Base-by-base conservation (phyloP, 139 green algal genomes). In the Zygnema cylindricum region DNA sequence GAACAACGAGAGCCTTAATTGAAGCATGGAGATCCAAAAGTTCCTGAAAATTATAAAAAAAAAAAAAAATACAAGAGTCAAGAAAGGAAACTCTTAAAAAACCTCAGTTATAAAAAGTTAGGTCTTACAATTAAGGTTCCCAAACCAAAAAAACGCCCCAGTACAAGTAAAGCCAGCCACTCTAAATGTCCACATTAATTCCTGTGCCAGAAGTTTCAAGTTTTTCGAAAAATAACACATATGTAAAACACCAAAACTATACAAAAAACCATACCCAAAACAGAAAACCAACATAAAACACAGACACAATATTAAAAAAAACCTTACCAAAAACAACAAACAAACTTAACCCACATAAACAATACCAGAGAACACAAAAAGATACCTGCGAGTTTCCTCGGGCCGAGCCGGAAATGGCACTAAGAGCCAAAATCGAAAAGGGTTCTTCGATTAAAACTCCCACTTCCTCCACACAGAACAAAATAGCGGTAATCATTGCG, bases 391-490 rank as follows among this genome's bases (percentile, higher is more conserved):
- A 7, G 83, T 88, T 82, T 36, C 40, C 81, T 30, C 40, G 55
- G 11, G 69, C 63, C 7, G 83, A 71, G 33, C 69, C 23, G 16
- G 39, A 89, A 39, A 91, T 91, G 23, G 35, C 57, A 63, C 54
- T 69, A 25, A 91, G 81, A n/a, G 86, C 49, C 32, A 91, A 77
- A 40, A 91, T 82, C 0, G 57, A 41, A 41, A 91, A 91, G 36
- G 86, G 86, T 2, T 91, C 82, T n/a, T 91, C 86, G 39, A 89
- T 89, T n/a, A 89, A 39, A 69, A 89, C 85, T 35, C 85, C 85
- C 30, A 89, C 86, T 49, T 91, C 86, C 40, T 91, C 86, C 39
- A 91, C 69, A 49, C 78, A 88, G 86, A 91, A 91, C 57, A 91
- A 43, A 2, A 75, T 43, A 0, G 86, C 78, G 30, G 86, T 69